phyloP scores from a whole-genome alignment of 2,329 filamentous ascomycete species.

The Ophiostoma ips region DNA sequence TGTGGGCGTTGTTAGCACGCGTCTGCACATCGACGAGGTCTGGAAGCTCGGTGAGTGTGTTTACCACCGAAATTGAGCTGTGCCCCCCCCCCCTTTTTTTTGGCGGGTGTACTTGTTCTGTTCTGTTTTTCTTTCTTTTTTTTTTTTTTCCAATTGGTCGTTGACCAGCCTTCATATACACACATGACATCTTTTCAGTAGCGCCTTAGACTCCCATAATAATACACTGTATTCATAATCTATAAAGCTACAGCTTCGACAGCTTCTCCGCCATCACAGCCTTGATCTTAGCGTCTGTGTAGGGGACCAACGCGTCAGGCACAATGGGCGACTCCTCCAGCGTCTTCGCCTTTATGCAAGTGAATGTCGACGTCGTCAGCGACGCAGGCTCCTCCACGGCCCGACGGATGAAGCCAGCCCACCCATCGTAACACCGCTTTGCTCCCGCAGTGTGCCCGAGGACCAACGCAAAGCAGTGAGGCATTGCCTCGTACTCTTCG shows the following conservation, averaged over 20 bases:
- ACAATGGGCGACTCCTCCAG: constrained; percentile 33
- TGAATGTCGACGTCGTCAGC: constrained; percentile 23
- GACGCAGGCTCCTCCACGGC: constrained; percentile 12
- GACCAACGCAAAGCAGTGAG: constrained; percentile 55
- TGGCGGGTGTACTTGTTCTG: no score
- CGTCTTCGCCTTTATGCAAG: constrained; percentile 35
- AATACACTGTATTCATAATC: not conserved
- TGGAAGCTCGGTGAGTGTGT: constrained; percentile 63
- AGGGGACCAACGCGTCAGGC: constrained; percentile 28
- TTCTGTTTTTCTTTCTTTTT: not conserved
- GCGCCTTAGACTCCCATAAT: no score
- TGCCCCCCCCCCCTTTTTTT: no score
- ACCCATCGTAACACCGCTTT: constrained; percentile 38
- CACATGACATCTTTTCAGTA: no score
- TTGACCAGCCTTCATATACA: no score
- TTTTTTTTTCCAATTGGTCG: not conserved
- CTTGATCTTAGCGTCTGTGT: constrained; percentile 29
- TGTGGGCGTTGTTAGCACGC: constrained; percentile 15
- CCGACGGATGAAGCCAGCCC: constrained; percentile 40
- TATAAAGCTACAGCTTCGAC: not conserved
- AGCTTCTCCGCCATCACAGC: constrained; percentile 20
- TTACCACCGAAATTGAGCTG: constrained; percentile 4
- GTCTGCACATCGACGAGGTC: constrained; percentile 56
- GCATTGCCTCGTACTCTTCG: constrained; percentile 69
- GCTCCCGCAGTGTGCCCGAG: constrained; percentile 32